phyloP scores from a whole-genome alignment of 2,329 filamentous ascomycete species.

The Drechslerella dactyloides region DNA sequence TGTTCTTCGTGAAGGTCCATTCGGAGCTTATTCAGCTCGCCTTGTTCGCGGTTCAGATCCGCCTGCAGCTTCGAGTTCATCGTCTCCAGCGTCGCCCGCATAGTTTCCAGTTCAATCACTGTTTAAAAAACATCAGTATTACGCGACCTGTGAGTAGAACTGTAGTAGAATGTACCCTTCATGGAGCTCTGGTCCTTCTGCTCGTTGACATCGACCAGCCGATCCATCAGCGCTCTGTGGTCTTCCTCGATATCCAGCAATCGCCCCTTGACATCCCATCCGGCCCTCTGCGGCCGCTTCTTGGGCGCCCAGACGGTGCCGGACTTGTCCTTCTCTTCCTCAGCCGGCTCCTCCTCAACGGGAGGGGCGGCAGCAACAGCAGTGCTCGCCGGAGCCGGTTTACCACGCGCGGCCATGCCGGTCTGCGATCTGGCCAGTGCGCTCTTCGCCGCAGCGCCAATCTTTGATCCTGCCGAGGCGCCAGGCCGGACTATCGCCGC shows the following conservation, averaged over 20 bases:
- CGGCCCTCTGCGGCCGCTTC: constrained; percentile 61
- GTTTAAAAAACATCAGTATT: constrained; percentile 34
- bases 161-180: constrained; percentile 65
- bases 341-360: constrained; percentile 12
- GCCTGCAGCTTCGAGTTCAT: constrained; percentile 55
- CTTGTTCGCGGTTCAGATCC: constrained; percentile 51
- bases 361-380: constrained; percentile 12
- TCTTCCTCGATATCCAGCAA: constrained; percentile 78
- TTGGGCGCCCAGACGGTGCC: constrained; percentile 50
- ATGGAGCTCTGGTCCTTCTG: constrained; percentile 75
- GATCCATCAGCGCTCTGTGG: constrained; percentile 62
- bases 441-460: constrained; percentile 23
- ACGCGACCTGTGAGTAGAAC: neutral
- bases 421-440: constrained; percentile 21
- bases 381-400: constrained; percentile 6
- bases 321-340: constrained; percentile 24
- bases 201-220: constrained; percentile 76
- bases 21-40: constrained; percentile 72
- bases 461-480: constrained; percentile 10
- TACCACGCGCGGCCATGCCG: constrained; percentile 18
- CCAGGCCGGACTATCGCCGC: constrained; percentile 8
- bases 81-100: constrained; percentile 62
- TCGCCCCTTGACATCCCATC: constrained; percentile 78
- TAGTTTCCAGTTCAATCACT: constrained; percentile 67
- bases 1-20: constrained; percentile 64